Percentiles rank a stretch among this genome's conserved stretches.
These are phyloP conservation scores for Warburgia ugandensis DNA, from an alignment of 164 flowering plant species.

Conservation along the genomic window DNA sequence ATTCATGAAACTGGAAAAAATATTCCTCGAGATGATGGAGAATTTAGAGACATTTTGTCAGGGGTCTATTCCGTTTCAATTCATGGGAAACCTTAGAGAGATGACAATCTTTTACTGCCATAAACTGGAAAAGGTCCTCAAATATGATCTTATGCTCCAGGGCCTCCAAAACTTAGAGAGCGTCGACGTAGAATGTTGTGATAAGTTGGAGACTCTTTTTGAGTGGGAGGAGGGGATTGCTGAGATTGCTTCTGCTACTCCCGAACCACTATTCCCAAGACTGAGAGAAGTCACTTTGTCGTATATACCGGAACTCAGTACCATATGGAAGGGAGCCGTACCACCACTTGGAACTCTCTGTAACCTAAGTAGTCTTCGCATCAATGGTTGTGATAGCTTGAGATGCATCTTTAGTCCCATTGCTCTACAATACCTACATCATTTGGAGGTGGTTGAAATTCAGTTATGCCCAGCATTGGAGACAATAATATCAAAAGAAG, in stretches of 20 bases:
- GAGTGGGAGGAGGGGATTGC: background rate
- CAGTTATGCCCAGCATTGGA: background rate
- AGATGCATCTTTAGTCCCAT: background rate
- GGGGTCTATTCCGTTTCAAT: background rate
- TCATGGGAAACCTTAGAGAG: background rate
- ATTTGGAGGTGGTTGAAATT: background rate
- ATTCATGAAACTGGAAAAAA: background rate
- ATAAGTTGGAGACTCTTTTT: slow-evolving; percentile 1
- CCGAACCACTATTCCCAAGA: background rate
- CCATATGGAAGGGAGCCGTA: slow-evolving; percentile 4
- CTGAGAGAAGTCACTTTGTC: background rate
- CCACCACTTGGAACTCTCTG: background rate
- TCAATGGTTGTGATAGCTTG: background rate
- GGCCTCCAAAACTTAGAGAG: background rate
- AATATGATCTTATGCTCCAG: background rate
- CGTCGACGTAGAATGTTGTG: background rate
- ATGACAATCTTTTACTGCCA: background rate
- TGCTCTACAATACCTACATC: background rate
- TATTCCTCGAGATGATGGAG: background rate
- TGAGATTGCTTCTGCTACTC: no score
- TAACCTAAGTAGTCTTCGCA: background rate
- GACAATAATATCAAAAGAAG: background rate
- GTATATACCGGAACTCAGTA: background rate
- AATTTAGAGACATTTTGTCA: background rate
- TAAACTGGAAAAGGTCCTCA: background rate